Base-by-base conservation (phyloP, 306 rosid species). In the Crataegus laevigata region DNA sequence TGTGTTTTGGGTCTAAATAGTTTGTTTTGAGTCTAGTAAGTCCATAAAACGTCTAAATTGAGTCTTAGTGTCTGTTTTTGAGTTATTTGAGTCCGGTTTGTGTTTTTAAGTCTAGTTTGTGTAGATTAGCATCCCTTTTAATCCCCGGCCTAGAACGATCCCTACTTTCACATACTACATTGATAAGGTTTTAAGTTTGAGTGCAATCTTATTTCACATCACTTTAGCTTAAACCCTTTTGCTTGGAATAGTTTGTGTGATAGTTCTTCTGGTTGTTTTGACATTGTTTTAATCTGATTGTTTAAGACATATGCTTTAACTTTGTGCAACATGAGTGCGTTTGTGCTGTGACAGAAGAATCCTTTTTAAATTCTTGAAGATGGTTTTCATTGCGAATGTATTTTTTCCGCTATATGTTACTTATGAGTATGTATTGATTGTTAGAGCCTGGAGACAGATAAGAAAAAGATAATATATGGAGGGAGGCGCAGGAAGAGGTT, bases 401-500 rank as follows among this genome's bases (percentile, higher is more conserved):
- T 52, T 11, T 24, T 54, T 79, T 68, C 50, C n/a, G 18, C 57
- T 17, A 11, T 24, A 28, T 58, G n/a, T 42, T 81, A 69, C 83
- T 79, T 69, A 61, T 40, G 32, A 34, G 29, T 73, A 7, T 77
- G 51, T 68, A 72, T 66, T 64, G 68, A 75, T 75, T 34, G 71
- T 13, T 80, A 92, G 96, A 94, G 94, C 78, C 98, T 92, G 99
- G 97, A 94, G 92, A 88, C 72, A 8, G 84, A 76, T 82, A 84
- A 90, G 92, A 89, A 90, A 85, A 92, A 76, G 85, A 84, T 84
- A 62, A 74, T 88, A 3, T 82, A 94, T 94, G 99, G 98, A 82
- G 91, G 96, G 75, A 84, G 93, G 71, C 92, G 90, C 79, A 83
- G 98, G 91, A 94, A 92, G 83, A 90, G 94, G 89, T 92, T 89